Evolutionary conservation across 2,329 filamentous ascomycete genomes (phyloP), one percentile per base, ranked within the genome.

Genomic region (Aspergillus novoparasiticus): DNA sequence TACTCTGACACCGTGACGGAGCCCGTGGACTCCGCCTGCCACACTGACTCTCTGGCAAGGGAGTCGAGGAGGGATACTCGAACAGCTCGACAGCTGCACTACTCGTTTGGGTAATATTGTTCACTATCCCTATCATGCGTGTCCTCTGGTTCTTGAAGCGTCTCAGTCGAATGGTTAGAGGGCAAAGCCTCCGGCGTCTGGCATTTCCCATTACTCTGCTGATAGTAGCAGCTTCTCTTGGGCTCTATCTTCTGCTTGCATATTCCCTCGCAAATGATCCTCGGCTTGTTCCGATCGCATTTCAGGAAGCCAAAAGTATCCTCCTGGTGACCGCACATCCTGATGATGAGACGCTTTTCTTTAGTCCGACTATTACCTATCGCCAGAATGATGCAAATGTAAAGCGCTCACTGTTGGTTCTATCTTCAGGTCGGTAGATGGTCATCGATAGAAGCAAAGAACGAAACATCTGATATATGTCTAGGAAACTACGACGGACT

Each of bases 311-410:
- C 14, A 73, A 71, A 36, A 79, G 74, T 63, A 63, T 80, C 3
- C 63, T 80, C n/a, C 69, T 80, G 36, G 76, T 80, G 10, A 80
- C 78, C 10, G 78, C 78, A 69, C 69, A 71, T 51, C 69, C 69
- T 4, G 69, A 73, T 56, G 72, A 73, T 43, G 72, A 73, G 60
- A 71, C 66, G 19, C 56, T 73, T n/a, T 73, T 73, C 61, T 73
- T 73, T 59, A 67, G 67, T 16, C 72, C 72, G 1, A 71, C 66
- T 16, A 69, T 73, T 19, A 56, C 72, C 3, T 65, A 72, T 21
- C 60, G 63, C 11, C 64, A 60, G 6, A 62, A 63, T 5, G 64
- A 70, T 23, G 56, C 62, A 8, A 34, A 57, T n/a, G 68, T 70
- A 11, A 64, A 50, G 19, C 69, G 70, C 5, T 59, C 69, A 6